A percentile compares a stretch with the other conserved stretches of the same genome.
Conservation (phyloP, 2,329 filamentous ascomycete genomes). For the Nannizzia gypsea region DNA sequence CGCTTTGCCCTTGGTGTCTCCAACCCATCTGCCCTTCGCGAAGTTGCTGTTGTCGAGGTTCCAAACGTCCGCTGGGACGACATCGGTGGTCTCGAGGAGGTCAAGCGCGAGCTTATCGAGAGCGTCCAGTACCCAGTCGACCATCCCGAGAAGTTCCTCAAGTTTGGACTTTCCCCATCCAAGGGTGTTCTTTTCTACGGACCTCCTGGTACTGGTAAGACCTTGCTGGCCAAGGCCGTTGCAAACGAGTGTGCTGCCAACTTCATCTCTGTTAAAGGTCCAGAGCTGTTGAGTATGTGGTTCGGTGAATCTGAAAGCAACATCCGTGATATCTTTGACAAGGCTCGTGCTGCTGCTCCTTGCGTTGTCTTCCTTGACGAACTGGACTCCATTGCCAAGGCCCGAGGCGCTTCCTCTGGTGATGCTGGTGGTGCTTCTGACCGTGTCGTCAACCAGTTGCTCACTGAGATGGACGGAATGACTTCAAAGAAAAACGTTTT, state of each 20-base stretch:
- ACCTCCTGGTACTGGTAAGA: constrained; percentile 99
- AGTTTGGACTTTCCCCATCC: constrained; percentile 95
- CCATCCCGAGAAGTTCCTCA: constrained; percentile 99
- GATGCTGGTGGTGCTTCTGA: constrained; percentile 97
- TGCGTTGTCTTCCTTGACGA: constrained; percentile 99
- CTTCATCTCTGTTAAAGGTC: constrained; percentile 99
- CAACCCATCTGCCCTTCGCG: constrained; percentile 95
- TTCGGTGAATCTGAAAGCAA: constrained; percentile 99
- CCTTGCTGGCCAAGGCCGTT: constrained; percentile 96
- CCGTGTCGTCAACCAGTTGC: constrained; percentile 98
- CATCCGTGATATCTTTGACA: constrained; percentile 99
- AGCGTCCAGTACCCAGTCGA: constrained; percentile 98
- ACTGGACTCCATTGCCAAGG: constrained; percentile 97
- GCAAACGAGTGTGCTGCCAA: constrained; percentile 99
- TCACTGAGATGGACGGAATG: constrained; percentile 99
- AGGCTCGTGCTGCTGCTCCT: constrained; percentile 92
- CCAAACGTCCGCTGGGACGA: constrained; percentile 99
- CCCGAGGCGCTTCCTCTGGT: constrained; percentile 88
- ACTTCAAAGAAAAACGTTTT: constrained; percentile 99
- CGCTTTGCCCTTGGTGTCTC: constrained; percentile 94
- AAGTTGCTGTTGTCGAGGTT: constrained; percentile 97
- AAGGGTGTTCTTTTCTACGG: constrained; percentile 98
- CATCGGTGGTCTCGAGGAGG: constrained; percentile 92
- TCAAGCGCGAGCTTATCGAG: constrained; percentile 99
- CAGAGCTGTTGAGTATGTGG: constrained; percentile 98